phyloP scores from a whole-genome alignment of 495 filamentous ascomycete species.

The Clohesyomyces aquaticus region DNA sequence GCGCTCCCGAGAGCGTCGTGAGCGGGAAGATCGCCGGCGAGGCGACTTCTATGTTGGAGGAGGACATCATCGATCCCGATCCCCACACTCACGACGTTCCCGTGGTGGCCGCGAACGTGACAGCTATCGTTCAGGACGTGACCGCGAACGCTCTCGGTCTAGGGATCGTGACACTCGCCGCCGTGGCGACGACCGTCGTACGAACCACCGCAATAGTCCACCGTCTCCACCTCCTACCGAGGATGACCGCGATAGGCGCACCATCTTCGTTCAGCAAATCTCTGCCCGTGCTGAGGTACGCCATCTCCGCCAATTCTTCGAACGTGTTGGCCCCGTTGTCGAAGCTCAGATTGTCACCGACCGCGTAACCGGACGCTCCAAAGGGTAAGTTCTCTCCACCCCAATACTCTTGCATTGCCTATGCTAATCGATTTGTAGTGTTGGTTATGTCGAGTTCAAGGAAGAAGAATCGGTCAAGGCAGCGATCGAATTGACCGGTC shows the following conservation, averaged over 20 bases:
- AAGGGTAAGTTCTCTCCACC: slow-evolving; percentile 70
- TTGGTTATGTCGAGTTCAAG: slow-evolving; percentile 99
- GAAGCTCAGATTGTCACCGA: slow-evolving; percentile 99
- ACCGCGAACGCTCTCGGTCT: slow-evolving; percentile 54
- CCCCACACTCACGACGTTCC: slow-evolving; percentile 71
- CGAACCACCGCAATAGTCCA: slow-evolving; percentile 35
- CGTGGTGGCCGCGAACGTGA: slow-evolving; percentile 47
- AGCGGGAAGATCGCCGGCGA: slow-evolving; percentile 65
- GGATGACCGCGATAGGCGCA: slow-evolving; percentile 94
- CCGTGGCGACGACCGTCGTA: slow-evolving; percentile 25
- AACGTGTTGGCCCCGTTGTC: slow-evolving; percentile 92
- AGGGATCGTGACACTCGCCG: slow-evolving; percentile 42
- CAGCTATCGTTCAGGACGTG: slow-evolving; percentile 50
- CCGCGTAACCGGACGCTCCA: slow-evolving; percentile 91
- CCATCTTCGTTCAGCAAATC: slow-evolving; percentile 97
- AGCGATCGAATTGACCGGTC: slow-evolving; percentile 97
- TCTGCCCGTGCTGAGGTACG: slow-evolving; percentile 89
- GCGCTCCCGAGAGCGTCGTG: slow-evolving; percentile 61
- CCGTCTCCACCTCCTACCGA: slow-evolving; percentile 68
- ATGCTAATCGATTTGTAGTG: slow-evolving; percentile 58
- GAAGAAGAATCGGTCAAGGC: slow-evolving; percentile 89
- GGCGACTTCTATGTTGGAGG: slow-evolving; percentile 58
- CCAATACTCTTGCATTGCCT: slow-evolving; percentile 2
- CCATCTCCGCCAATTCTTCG: slow-evolving; percentile 93
- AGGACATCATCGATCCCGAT: slow-evolving; percentile 70